A percentile compares a stretch with the other conserved stretches of the same genome.
These are phyloP conservation scores for Achaetomiella virescens DNA, from an alignment of 495 filamentous ascomycete genomes.

Conservation along the genomic window DNA sequence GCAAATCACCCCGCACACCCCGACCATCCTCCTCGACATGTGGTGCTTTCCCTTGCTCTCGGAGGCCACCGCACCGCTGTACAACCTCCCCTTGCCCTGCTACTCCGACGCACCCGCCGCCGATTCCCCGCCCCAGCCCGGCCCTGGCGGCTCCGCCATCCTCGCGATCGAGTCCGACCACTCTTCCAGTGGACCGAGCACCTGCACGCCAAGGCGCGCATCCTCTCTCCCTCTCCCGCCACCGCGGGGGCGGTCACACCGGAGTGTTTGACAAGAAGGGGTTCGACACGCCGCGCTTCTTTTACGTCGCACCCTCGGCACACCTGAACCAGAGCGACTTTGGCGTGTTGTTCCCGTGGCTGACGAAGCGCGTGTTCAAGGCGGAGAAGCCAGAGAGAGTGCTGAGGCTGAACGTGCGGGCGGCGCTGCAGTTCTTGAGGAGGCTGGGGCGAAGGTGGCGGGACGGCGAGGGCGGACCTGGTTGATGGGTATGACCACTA, in stretches of 20 bases:
- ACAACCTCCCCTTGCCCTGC: constrained; percentile 58
- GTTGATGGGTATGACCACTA: constrained; percentile 24
- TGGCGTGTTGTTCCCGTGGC: constrained; percentile 66
- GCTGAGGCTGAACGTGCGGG: constrained; percentile 57
- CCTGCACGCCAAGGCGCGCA: constrained; percentile 51
- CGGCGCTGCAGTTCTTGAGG: constrained; percentile 56
- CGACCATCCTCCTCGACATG: constrained; percentile 62
- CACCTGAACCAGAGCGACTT: constrained; percentile 75
- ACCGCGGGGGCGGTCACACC: constrained; percentile 6
- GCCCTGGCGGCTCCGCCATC: constrained; percentile 43
- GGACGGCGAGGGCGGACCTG: constrained; percentile 45
- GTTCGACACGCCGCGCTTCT: constrained; percentile 46
- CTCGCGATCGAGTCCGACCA: constrained; percentile 61
- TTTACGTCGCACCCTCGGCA: constrained; percentile 55
- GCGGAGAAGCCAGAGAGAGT: constrained; percentile 56
- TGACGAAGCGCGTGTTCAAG: constrained; percentile 52
- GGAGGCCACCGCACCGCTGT: constrained; percentile 48
- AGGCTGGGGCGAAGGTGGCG: constrained; percentile 42
- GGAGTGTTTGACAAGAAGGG: neutral
- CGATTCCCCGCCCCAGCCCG: constrained; percentile 10
- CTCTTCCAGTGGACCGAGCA: constrained; percentile 65
- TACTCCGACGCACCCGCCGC: constrained; percentile 32
- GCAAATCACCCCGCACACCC: constrained; percentile 58
- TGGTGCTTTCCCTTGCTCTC: constrained; percentile 65
- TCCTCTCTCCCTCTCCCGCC: constrained; percentile 48